phyloP scores from a whole-genome alignment of 2,329 filamentous ascomycete species.

The Penicillium sp. region DNA sequence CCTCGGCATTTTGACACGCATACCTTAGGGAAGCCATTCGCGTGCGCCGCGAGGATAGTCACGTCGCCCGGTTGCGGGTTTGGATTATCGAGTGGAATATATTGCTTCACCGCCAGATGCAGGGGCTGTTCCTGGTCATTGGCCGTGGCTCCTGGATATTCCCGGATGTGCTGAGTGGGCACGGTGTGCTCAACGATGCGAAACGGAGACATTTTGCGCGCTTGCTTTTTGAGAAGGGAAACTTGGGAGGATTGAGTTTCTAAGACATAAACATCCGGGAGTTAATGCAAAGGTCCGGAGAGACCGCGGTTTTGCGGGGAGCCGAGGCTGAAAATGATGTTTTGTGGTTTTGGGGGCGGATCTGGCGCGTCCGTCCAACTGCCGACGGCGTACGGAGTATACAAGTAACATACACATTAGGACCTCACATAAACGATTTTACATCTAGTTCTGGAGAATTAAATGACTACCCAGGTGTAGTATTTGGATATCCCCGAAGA shows the following conservation, averaged over 20 bases:
- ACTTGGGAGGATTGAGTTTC: neutral
- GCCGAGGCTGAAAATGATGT: slow-evolving; percentile 3
- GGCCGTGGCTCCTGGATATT: slow-evolving; percentile 74
- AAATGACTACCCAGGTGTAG: neutral
- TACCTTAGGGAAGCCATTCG: slow-evolving; percentile 91
- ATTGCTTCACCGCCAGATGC: slow-evolving; percentile 80
- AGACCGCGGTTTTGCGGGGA: slow-evolving; percentile 12
- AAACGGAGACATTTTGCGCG: slow-evolving; percentile 42
- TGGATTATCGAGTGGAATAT: slow-evolving; percentile 72
- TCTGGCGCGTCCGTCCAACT: slow-evolving; percentile 2
- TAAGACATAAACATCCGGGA: neutral
- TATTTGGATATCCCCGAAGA: neutral
- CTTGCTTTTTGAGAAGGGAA: neutral
- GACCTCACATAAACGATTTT: neutral
- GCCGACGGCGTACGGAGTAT: neutral
- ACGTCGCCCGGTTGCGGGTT: slow-evolving; percentile 72
- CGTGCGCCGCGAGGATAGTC: slow-evolving; percentile 83
- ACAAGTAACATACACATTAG: neutral
- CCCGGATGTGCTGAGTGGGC: slow-evolving; percentile 75
- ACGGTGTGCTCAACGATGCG: slow-evolving; percentile 73
- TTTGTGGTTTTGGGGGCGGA: neutral
- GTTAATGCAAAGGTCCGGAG: slow-evolving; percentile 23
- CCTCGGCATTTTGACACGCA: slow-evolving; percentile 6
- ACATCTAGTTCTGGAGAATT: neutral
- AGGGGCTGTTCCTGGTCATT: slow-evolving; percentile 74